Base-by-base conservation (phyloP, 2,329 filamentous ascomycete species). In the Ceratocystis cacaofunesta region DNA sequence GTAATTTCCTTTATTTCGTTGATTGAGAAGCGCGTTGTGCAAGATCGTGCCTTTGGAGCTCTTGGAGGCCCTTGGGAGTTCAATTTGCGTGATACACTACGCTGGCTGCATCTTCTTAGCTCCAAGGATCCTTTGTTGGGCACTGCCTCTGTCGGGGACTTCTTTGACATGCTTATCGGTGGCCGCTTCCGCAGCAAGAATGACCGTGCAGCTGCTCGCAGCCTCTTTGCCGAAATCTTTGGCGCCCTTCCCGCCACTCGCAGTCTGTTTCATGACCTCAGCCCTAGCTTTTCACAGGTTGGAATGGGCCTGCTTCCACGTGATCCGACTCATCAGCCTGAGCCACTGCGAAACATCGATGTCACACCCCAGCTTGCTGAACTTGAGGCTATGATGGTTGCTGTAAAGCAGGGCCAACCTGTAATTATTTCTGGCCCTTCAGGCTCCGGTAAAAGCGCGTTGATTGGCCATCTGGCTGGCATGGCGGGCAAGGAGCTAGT, bases 31-130 rank as follows among this genome's bases (percentile, higher is more conserved):
- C 83, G 88, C 44, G 84, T 95, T 30, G 79, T 85, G 3, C 78
- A 81, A 32, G 76, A 80, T 63, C 80, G 79, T 68, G 74, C 77
- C 0, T 86, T 87, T 69, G 85, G 84, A 1, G 76, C 78, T 0
- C 82, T 85, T 69, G 85, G 85, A 15, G 89, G 87, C 5, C 94
- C 95, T 1, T 99, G 91, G 94, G 94, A 96, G 72, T 94, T 96
- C 73, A 99, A 96, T 71, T 77, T 99, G 69, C 87, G 91, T 74
- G 92, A 97, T 74, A 89, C 90, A 2, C 83, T 94, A 65, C 83
- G 92, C 68, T 97, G 92, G 92, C 77, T 96, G 61, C 83, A 88
- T 69, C 76, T 97, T 15, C 78, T 89, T 41, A 81, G 82, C 10
- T 82, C 82, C 0, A 52, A 19, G 22, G 61, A 63, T 19, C 36